Conservation (phyloP, 1,284 basidiomycete genomes). For the Athelia sp. region DNA sequence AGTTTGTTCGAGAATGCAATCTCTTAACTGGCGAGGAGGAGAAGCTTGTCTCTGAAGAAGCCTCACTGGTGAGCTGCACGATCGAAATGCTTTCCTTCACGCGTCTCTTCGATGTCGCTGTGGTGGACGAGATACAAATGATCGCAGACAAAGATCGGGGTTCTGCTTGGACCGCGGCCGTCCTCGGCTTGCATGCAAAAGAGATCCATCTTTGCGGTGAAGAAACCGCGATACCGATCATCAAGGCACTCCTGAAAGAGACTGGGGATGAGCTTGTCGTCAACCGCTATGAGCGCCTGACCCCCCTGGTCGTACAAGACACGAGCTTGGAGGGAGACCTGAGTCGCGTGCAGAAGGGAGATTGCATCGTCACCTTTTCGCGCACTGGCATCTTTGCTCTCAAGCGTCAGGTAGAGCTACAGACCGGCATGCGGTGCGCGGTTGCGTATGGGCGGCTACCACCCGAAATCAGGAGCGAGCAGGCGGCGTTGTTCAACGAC, state of each 20-base stretch:
- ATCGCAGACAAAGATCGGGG: conserved; percentile 80
- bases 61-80: conserved; percentile 74
- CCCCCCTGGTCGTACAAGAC: conserved; percentile 74
- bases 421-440: conserved; percentile 74
- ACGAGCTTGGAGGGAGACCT: conserved; percentile 64
- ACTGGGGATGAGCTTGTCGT: conserved; percentile 85
- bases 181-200: conserved; percentile 74
- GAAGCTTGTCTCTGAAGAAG: conserved; percentile 58
- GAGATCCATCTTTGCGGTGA: conserved; percentile 97
- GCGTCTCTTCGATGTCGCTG: conserved; percentile 71
- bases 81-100: conserved; percentile 83
- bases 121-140: conserved; percentile 99
- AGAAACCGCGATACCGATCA: conserved; percentile 81
- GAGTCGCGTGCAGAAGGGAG: conserved; percentile 68
- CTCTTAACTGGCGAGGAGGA: conserved; percentile 92
- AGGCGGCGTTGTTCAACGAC: conserved; percentile 87
- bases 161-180: conserved; percentile 79
- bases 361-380: conserved; percentile 90
- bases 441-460: conserved; percentile 89
- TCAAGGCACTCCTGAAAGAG: conserved; percentile 62
- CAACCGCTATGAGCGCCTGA: conserved; percentile 83
- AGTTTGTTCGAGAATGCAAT: conserved; percentile 74
- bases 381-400: conserved; percentile 75
- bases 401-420: conserved; percentile 69
- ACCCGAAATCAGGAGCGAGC: conserved; percentile 85